Evolutionary conservation across 2,329 filamentous ascomycete species (phyloP).

Genomic region (Microcyclospora pomicola): DNA sequence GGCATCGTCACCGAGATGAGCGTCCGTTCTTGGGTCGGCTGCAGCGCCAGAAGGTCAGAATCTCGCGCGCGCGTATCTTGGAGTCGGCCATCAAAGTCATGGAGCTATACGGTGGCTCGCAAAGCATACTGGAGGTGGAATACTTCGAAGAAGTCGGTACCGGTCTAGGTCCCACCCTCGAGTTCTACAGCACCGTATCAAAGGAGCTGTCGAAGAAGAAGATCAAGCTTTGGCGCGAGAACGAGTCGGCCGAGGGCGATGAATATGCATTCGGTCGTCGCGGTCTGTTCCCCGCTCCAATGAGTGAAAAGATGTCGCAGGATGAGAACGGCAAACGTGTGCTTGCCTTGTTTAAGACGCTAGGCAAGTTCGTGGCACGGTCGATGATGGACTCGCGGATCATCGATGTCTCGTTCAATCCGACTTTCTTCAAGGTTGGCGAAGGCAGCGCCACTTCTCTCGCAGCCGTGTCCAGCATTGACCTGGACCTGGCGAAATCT

Average conservation of each 20-base stretch:
- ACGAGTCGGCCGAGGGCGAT: conserved; percentile 55
- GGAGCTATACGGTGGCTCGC: conserved; percentile 94
- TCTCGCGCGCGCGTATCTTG: conserved; percentile 83
- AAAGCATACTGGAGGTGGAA: conserved; percentile 90
- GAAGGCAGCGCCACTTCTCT: conserved; percentile 66
- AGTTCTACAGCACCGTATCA: conserved; percentile 96
- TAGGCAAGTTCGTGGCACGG: conserved; percentile 92
- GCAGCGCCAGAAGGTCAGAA: conserved; percentile 95
- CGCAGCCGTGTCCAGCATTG: conserved; percentile 78
- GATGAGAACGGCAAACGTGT: conserved; percentile 76
- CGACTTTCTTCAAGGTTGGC: conserved; percentile 91
- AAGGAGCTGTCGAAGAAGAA: conserved; percentile 97
- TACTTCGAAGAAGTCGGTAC: conserved; percentile 99
- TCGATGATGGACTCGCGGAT: conserved; percentile 98
- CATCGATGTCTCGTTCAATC: conserved; percentile 94
- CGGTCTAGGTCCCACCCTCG: conserved; percentile 82
- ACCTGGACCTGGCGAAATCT: conserved; percentile 72
- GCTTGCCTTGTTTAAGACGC: conserved; percentile 75
- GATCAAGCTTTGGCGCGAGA: conserved; percentile 90
- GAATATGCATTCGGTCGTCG: conserved; percentile 76
- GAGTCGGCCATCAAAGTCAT: conserved; percentile 97
- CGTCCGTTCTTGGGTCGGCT: conserved; percentile 80
- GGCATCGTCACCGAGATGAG: conserved; percentile 71
- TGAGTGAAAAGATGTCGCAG: conserved; percentile 62
- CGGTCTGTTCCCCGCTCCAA: conserved; percentile 82